Base-by-base conservation (phyloP, 176 grass and related monocot species). In the Elaeis guineensis region DNA sequence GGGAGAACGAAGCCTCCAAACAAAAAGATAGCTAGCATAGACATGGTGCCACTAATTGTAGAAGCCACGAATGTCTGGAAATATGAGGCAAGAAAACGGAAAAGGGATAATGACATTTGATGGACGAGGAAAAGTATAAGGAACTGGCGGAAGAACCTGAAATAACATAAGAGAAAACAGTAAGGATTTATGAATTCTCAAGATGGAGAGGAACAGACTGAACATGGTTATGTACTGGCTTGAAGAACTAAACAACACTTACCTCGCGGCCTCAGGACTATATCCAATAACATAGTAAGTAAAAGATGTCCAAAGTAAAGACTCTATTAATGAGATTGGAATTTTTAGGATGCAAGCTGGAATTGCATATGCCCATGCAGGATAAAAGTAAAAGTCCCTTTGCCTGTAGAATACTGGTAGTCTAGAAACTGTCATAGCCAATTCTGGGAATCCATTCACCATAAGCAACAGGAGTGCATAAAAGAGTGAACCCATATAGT, bases 241-340 rank as follows among this genome's bases (percentile, higher is more conserved):
- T 14, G 11, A 44, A 44, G 35, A 44, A 44, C 35, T 44, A 12
- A 44, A 44, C 35, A 14, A 44, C 9, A 12, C 35, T 48, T 56
- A 48, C 65, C 65, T 68, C 20, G 1, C 19, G 16, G 51, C 65
- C 24, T 68, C 52, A 16, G 77, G 77, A 62, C 78, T 75, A 84
- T 81, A 95, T 23, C 90, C 90, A 62, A 95, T 90, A 18, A 95
- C 63, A 64, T 70, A 95, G 59, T 95, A 95, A 51, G 90, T 79
- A 79, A 87, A 67, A 65, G 79, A 83, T 61, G 83, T 77, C 90
- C 90, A 95, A 44, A 77, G 64, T 26, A 86, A 49, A 26, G 86
- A 84, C 59, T 84, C 83, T 51, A 82, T 17, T 58, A 95, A 76
- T 57, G 90, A 95, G 49, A 86, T 5, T 22, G 86, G 90, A 60